These are phyloP conservation scores for Coelastrella sp. DNA, from an alignment of 139 green algal genomes.

Conservation along the genomic window DNA sequence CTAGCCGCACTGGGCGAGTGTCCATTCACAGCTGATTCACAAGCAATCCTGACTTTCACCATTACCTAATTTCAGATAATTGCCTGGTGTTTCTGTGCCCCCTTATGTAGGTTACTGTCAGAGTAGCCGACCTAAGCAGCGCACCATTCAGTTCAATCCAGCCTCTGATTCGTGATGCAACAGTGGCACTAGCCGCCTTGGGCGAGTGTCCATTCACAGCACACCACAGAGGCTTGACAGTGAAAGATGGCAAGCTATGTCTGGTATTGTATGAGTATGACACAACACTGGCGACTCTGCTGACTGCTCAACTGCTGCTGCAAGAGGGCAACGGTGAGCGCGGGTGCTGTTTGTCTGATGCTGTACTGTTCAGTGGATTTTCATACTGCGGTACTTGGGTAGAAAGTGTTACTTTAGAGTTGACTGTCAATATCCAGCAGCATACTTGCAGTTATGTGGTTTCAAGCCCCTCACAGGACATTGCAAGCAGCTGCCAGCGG, in stretches of 20 bases:
- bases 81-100: neutral
- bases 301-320: no score
- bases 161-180: neutral
- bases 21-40: neutral
- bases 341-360: no score
- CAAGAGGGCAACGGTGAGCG: no score
- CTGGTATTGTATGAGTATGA: neutral
- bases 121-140: neutral
- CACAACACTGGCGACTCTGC: neutral
- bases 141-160: neutral
- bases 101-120: neutral
- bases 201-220: neutral
- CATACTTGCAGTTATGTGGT: no score
- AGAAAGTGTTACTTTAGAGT: no score
- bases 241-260: neutral
- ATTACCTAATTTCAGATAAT: neutral
- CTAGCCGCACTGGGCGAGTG: neutral
- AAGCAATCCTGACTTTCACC: neutral
- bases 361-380: no score
- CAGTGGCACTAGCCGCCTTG: neutral
- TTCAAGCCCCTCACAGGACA: no score
- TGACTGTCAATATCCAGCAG: no score
- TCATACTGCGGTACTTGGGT: no score
- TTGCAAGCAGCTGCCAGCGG: no score
- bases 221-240: neutral